These are phyloP conservation scores for Psophocarpus tetragonolobus DNA, from an alignment of 306 rosid species.

Conservation along the genomic window DNA sequence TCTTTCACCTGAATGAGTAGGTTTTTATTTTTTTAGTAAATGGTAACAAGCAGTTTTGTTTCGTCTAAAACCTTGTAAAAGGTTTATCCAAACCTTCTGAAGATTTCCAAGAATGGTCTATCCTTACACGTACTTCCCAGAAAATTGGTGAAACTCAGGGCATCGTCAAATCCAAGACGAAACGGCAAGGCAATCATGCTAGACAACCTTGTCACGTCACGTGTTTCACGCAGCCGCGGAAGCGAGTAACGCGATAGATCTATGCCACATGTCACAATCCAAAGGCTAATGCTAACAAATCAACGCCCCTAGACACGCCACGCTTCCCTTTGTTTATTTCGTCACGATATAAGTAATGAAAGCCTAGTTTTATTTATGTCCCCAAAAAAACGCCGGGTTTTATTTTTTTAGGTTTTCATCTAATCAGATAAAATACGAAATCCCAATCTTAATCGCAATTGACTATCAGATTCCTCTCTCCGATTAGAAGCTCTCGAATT, in stretches of 20 bases:
- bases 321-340: slow-evolving; percentile 32
- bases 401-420: background rate
- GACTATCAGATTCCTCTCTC: background rate
- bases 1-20: no score
- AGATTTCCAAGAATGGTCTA: background rate
- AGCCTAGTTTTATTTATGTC: background rate
- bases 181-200: background rate
- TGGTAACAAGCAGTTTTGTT: background rate
- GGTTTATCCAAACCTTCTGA: background rate
- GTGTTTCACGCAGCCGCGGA: slow-evolving; percentile 15
- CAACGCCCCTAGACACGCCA: slow-evolving; percentile 27
- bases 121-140: background rate
- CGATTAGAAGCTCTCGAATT: background rate
- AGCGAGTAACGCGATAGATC: background rate
- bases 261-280: background rate
- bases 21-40: no score
- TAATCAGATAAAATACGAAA: background rate
- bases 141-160: background rate
- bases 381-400: background rate
- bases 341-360: background rate
- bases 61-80: background rate
- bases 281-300: background rate
- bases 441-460: background rate
- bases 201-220: slow-evolving; percentile 18
- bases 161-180: background rate